Conservation (phyloP, 169 alveolate genomes). For the Cryptosporidium felis region DNA sequence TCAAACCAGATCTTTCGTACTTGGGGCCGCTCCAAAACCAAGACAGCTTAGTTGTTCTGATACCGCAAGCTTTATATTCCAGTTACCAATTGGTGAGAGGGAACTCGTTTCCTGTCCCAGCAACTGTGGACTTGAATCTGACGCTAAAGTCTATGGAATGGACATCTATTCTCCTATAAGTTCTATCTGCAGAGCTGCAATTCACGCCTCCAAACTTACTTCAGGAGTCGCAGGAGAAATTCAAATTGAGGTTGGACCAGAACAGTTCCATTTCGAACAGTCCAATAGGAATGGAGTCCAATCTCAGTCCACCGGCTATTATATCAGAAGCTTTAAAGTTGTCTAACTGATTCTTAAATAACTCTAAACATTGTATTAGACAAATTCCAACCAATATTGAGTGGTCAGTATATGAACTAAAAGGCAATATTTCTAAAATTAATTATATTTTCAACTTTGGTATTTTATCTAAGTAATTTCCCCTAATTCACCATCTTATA, state of each 20-base stretch:
- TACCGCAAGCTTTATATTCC: conserved; percentile 57
- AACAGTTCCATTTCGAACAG: conserved; percentile 63
- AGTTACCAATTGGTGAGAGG: conserved; percentile 62
- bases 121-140: conserved; percentile 72
- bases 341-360: conserved; percentile 20
- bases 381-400: too few species aligned
- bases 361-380: too few species aligned
- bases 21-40: conserved; percentile 81
- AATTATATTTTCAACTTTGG: conserved; percentile 19
- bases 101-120: conserved; percentile 69
- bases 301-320: conserved; percentile 57
- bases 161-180: conserved; percentile 85
- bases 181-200: conserved; percentile 89
- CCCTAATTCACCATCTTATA: too few species aligned
- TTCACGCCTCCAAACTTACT: conserved; percentile 77
- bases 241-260: conserved; percentile 70
- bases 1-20: conserved; percentile 81
- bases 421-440: too few species aligned
- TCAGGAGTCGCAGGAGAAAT: conserved; percentile 41
- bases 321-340: conserved; percentile 64
- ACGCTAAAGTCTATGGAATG: conserved; percentile 77
- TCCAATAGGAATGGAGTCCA: conserved; percentile 68
- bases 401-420: too few species aligned
- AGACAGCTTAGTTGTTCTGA: conserved; percentile 58
- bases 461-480: too few species aligned